Base-by-base conservation (phyloP, 352 stramenopile species). In the Phytophthora rubi region DNA sequence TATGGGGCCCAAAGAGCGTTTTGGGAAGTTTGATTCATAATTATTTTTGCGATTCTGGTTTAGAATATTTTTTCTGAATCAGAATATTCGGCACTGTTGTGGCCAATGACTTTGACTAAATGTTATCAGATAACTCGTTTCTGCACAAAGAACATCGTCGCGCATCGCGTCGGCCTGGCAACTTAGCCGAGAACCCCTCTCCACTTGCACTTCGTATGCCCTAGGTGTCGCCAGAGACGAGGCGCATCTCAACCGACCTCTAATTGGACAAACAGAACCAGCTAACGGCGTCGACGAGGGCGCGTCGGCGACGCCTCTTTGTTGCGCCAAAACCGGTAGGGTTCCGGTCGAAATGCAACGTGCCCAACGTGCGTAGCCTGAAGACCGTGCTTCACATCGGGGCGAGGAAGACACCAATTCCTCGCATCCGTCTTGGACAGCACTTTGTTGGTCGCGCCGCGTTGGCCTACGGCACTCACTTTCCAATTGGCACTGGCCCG, bases 401-500 rank as follows among this genome's bases (percentile, higher is more conserved):
- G n/a, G n/a, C n/a, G 15, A 0, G 15, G 16, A 42, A 42, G 15
- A 13, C 35, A 15, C 35, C 23, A 26, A 26, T 26, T 26, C 23
- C 23, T 3, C 23, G 1, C 23, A 26, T 26, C 23, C 23, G 23
- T 26, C 23, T 26, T 1, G 2, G 2, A 1, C 23, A 26, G 23
- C 23, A 1, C 23, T 26, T 26, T 42, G 35, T 42, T 13, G 35
- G 35, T 16, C 35, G 2, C 35, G 23, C 23, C 23, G 9, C 35
- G 35, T 42, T 42, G 35, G 10, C 3, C 35, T 21, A 16, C 2
- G 13, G n/a, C 12, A 3, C 16, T 26, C 42, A 49, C 42, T 49
- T 49, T n/a, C 15, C 42, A 49, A 49, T 49, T 49, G 42, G 51
- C 15, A 32, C 47, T 15, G 28, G 15, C 45, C 49, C 12, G 75